phyloP scores from a whole-genome alignment of 2,329 filamentous ascomycete species.

The Dothiorella sarmentorum region DNA sequence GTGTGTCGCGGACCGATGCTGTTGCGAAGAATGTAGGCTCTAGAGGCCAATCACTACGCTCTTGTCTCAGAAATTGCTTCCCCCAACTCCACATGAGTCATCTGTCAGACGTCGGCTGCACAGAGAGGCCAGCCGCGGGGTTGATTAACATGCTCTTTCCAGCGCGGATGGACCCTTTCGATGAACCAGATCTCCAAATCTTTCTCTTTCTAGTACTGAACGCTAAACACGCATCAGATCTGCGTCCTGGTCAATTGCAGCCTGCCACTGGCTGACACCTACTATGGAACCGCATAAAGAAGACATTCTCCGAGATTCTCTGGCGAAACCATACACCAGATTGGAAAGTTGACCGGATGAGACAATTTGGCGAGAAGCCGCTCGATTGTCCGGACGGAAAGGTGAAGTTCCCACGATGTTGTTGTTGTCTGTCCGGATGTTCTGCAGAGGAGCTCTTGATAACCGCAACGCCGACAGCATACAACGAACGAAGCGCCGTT shows the following conservation, averaged over 20 bases:
- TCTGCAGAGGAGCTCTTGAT: too few species aligned
- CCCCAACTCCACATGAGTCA: conserved; percentile 1
- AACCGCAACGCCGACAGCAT: too few species aligned
- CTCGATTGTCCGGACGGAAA: neutral
- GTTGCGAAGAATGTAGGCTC: neutral
- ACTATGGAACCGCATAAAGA: too few species aligned
- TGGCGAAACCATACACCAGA: too few species aligned
- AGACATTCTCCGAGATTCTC: too few species aligned
- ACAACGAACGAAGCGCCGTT: too few species aligned
- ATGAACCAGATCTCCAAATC: neutral
- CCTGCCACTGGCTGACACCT: too few species aligned
- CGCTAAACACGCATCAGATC: neutral
- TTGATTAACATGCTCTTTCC: neutral
- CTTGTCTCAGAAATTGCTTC: neutral
- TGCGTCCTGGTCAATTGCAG: too few species aligned
- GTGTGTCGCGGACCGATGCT: neutral
- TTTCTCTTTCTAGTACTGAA: too few species aligned
- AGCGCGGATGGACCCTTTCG: neutral
- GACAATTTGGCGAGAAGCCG: neutral
- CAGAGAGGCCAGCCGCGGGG: neutral
- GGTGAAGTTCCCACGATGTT: neutral
- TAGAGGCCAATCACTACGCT: neutral
- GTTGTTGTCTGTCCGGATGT: neutral
- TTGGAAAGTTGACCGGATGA: neutral
- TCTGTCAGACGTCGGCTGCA: neutral